Base-by-base conservation (phyloP, 495 filamentous ascomycete species). In the Jackrogersella multiformis region DNA sequence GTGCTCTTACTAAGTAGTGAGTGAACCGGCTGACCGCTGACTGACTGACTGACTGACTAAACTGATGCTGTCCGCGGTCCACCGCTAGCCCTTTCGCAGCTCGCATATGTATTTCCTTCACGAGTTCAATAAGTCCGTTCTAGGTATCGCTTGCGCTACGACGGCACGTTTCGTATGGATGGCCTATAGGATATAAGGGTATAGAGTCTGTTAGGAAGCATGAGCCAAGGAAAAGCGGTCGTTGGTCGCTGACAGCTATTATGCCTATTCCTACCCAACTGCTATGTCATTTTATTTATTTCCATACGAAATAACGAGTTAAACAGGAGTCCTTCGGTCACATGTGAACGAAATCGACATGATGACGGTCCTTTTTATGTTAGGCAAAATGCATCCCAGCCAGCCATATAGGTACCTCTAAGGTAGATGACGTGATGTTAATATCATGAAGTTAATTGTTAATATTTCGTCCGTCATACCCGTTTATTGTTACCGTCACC, bases 1-100 rank as follows among this genome's bases (percentile, higher is more conserved):
- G n/a, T n/a, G n/a, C n/a, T n/a, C n/a, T n/a, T n/a, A n/a, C n/a
- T n/a, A n/a, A n/a, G n/a, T n/a, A n/a, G n/a, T n/a, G n/a, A n/a
- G n/a, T n/a, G n/a, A n/a, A 39, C 54, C 66, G 54, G 54, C 66
- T 69, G 66, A 69, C 66, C 60, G 66, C 66, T 64, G 55, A 70
- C 44, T 44, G 41, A 44, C 44, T 24, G 18, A 10, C 21, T 21
- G 18, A 7, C 20, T 45, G 10, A 10, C 3, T 38, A 21, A 5
- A 44, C 41, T 44, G 41, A 44, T 16, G 28, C 9, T 51, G 46
- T 20, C 39, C 46, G 42, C 38, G 57, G 18, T 45, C 64, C 57
- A 67, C 64, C 36, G 36, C 56, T 44, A 35, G 26, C 51, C 5
- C 35, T 58, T 23, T 53, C 51, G 42, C 52, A 39, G 51, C 16